phyloP scores from a whole-genome alignment of 352 stramenopile species.

The Phytophthora vignae region DNA sequence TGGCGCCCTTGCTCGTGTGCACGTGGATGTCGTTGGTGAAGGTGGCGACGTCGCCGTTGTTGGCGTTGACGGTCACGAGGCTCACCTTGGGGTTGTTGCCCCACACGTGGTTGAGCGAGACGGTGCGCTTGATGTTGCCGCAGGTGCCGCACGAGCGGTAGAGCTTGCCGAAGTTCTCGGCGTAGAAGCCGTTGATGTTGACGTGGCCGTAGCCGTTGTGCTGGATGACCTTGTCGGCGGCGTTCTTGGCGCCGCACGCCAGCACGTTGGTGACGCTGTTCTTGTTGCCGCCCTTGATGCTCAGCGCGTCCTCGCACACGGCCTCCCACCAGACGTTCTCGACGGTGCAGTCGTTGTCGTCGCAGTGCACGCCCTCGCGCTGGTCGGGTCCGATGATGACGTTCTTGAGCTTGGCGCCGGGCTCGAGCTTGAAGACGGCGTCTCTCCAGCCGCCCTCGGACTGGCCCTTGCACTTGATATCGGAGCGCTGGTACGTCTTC shows the following conservation, averaged over 20 bases:
- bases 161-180: constrained; percentile 49
- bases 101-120: constrained; percentile 49
- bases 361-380: constrained; percentile 44
- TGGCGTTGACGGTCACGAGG: constrained; percentile 46
- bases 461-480: constrained; percentile 46
- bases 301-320: constrained; percentile 50
- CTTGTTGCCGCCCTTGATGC: constrained; percentile 39
- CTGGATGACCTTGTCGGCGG: constrained; percentile 58
- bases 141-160: constrained; percentile 48
- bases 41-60: constrained; percentile 47
- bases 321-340: constrained; percentile 49
- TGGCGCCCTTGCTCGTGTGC: constrained; percentile 34
- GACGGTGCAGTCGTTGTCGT: constrained; percentile 40
- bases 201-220: constrained; percentile 52
- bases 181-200: constrained; percentile 55
- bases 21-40: constrained; percentile 42
- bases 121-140: constrained; percentile 38
- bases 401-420: constrained; percentile 50
- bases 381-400: constrained; percentile 52
- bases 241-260: constrained; percentile 33
- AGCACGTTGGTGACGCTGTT: constrained; percentile 42
- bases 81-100: constrained; percentile 48
- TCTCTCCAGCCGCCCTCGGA: constrained; percentile 31
- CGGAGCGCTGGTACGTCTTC: constrained; percentile 53
- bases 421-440: constrained; percentile 44